A percentile compares a stretch with the other conserved stretches of the same genome.
Conservation (phyloP, 2,329 filamentous ascomycete species). For the Orbilia javanica region DNA sequence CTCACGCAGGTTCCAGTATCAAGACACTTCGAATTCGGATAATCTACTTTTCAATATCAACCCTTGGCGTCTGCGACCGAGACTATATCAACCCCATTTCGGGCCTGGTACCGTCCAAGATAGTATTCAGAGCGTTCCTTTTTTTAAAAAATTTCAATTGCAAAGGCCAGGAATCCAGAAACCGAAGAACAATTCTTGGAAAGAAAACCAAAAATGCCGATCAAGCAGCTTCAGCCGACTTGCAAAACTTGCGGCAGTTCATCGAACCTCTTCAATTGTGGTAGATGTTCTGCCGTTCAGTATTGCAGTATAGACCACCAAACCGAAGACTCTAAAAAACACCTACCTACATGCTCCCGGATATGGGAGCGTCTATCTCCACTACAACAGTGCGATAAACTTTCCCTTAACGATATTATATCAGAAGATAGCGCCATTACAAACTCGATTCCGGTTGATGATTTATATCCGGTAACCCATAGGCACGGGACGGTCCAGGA, state of each 20-base stretch:
- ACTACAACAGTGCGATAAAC: not conserved
- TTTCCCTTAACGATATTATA: not conserved
- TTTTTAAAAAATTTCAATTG: no score
- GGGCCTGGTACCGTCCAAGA: no score
- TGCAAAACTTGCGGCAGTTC: constrained; percentile 19
- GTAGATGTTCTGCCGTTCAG: constrained; percentile 21
- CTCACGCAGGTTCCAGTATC: not conserved
- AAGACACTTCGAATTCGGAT: no score
- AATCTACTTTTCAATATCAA: no score
- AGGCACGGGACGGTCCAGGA: not conserved
- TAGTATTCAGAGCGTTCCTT: no score
- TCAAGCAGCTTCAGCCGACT: not conserved
- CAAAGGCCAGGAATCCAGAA: not conserved
- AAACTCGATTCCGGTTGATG: not conserved
- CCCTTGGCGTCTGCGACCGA: no score
- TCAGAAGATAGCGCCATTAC: not conserved
- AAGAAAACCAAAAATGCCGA: constrained; percentile 1
- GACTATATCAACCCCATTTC: no score
- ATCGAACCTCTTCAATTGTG: constrained; percentile 18
- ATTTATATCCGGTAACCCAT: not conserved
- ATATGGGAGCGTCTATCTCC: constrained; percentile 12
- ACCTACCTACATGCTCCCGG: not conserved
- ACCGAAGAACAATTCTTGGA: not conserved
- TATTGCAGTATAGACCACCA: constrained; percentile 28
- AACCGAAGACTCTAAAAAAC: constrained; percentile 1